phyloP scores from a whole-genome alignment of 768 basidiomycete genomes.

The Hericium rajendrae region DNA sequence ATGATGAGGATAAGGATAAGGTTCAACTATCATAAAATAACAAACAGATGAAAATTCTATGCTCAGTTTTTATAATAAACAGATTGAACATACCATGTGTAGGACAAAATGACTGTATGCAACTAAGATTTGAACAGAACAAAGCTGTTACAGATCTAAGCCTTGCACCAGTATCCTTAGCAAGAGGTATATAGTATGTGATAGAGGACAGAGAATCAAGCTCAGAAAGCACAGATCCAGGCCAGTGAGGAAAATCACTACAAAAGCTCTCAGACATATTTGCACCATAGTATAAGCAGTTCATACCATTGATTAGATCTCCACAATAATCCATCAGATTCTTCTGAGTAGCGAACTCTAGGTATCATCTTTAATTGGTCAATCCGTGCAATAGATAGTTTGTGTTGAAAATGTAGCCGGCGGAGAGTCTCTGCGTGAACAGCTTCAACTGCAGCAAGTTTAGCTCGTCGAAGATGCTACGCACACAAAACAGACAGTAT shows the following conservation, averaged over 20 bases:
- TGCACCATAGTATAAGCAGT: background rate
- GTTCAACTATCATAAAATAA: background rate
- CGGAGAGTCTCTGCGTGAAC: conserved; percentile 40
- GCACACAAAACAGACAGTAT: background rate
- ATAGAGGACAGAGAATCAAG: conserved; percentile 2
- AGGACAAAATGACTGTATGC: conserved; percentile 2
- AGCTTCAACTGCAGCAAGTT: conserved; percentile 26
- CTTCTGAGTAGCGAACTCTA: conserved; percentile 3
- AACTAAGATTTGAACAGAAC: conserved; percentile 17
- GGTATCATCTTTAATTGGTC: conserved; percentile 42
- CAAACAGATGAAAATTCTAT: no score
- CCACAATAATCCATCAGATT: conserved; percentile 3
- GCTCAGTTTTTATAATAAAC: no score
- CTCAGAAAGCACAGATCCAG: background rate
- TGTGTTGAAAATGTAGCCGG: conserved; percentile 29
- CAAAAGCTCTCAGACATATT: background rate
- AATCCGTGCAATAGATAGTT: conserved; percentile 34
- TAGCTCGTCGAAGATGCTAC: no score
- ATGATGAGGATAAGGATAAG: background rate
- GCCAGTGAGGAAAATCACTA: conserved; percentile 9
- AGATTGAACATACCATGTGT: conserved; percentile 3
- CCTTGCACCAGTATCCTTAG: background rate
- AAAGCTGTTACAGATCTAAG: conserved; percentile 14
- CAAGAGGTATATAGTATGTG: no score
- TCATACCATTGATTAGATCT: conserved; percentile 21